Base-by-base conservation (phyloP, 2,329 filamentous ascomycete genomes). In the Beauveria medogensis region DNA sequence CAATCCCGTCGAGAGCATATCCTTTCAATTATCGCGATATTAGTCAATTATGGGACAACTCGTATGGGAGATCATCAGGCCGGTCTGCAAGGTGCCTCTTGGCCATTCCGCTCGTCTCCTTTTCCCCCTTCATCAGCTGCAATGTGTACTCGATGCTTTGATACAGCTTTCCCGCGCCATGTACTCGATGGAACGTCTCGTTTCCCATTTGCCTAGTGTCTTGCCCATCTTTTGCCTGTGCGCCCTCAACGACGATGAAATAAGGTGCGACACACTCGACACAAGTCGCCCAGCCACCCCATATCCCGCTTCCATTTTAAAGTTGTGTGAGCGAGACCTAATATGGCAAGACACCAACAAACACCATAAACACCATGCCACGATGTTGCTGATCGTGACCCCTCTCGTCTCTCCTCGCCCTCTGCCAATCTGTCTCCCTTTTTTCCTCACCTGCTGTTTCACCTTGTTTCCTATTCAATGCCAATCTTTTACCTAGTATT, bases 241-340 rank as follows among this genome's bases (percentile, higher is more conserved):
- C 56, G 40, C 26, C 37, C 24, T 44, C n/a, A 3, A 30, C 37
- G 50, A 59, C 57, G 50, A 46, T 47, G 57, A 54, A 59, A 59
- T 59, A 59, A 30, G 46, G 48, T 59, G 57, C 57, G 57, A 54
- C 48, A 59, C 40, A 59, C 56, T 44, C 37, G 48, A 59, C 34
- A 52, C 46, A 51, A 16, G 20, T 22, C 10, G 12, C 37, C 40
- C 50, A 59, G 47, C 56, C 56, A 52, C 57, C 28, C 24, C 48
- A 53, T 53, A 47, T 59, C 50, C n/a, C 57, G 26, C 26, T 28
- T 51, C 30, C 26, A 51, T 24, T 59, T 52, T 59, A 47, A 40
- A 53, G 57, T 59, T 59, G 41, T 22, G 14, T 50, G 28, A 28
- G 26, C 50, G 57, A 59, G 26, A 40, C 50, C 57, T 24, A 46